Percentiles rank a stretch among this genome's conserved stretches.
These are phyloP conservation scores for Apiospora arundinis DNA, from an alignment of 2,329 filamentous ascomycete species.

Conservation along the genomic window DNA sequence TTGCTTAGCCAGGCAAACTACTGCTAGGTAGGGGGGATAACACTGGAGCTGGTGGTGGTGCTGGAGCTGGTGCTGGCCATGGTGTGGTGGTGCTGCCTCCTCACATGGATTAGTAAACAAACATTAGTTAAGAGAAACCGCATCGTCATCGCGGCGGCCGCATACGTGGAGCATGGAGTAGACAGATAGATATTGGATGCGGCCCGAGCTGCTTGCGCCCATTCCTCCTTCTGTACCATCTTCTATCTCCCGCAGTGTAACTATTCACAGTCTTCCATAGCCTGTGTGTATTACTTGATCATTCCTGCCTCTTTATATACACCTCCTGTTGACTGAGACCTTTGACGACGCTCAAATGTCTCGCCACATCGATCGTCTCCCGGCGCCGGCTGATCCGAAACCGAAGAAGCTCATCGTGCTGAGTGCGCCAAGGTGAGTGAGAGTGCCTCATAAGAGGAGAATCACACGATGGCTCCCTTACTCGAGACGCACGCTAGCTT, in stretches of 20 bases:
- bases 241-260: not conserved
- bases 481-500: not conserved
- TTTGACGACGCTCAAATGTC: conserved; percentile 35
- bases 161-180: not conserved
- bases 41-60: not conserved
- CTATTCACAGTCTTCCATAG: not conserved
- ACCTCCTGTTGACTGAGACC: not conserved
- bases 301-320: not conserved
- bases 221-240: not conserved
- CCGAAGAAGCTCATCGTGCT: conserved; percentile 45
- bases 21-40: not conserved
- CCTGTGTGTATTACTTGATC: not conserved
- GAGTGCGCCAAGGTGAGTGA: conserved; percentile 44
- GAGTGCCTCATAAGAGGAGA: not conserved
- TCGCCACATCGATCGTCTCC: conserved; percentile 43
- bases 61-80: not conserved
- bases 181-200: not conserved
- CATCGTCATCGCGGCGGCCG: not conserved
- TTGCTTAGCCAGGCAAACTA: not conserved
- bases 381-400: conserved; percentile 37
- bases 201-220: not conserved
- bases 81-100: not conserved
- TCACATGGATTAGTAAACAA: not conserved
- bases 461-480: not conserved
- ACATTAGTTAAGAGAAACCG: conserved; percentile 2